These are phyloP conservation scores for Rhodotorula babjevae DNA, from an alignment of 768 basidiomycete genomes.

Conservation along the genomic window DNA sequence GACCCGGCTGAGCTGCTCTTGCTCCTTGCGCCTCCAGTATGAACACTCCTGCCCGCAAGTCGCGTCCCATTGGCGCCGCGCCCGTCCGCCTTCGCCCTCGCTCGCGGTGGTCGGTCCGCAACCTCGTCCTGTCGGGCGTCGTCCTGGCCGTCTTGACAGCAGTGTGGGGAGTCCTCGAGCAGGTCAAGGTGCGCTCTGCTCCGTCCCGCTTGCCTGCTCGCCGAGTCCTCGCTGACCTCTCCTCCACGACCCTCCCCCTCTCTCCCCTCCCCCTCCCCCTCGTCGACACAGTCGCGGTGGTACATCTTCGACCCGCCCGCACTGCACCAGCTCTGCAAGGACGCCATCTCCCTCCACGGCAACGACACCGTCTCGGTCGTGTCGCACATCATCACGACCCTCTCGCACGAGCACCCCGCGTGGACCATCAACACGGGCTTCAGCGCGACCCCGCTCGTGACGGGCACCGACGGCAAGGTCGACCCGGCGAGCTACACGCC, in stretches of 20 bases:
- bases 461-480: neutral
- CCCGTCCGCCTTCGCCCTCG: conserved; percentile 12
- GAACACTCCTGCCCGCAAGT: conserved; percentile 6
- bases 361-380: conserved; percentile 69
- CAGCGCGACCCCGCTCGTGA: conserved; percentile 52
- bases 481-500: conserved; percentile 29
- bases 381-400: conserved; percentile 71
- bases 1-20: neutral
- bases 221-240: neutral
- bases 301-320: conserved; percentile 73
- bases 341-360: conserved; percentile 62
- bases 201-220: too few relatives aligned
- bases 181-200: conserved; percentile 36
- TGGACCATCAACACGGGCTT: conserved; percentile 49
- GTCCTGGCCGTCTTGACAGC: conserved; percentile 15
- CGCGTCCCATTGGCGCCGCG: neutral
- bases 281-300: conserved; percentile 63
- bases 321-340: conserved; percentile 68
- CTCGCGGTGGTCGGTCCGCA: conserved; percentile 8
- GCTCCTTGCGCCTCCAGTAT: neutral
- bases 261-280: too few relatives aligned
- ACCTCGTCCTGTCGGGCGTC: conserved; percentile 17
- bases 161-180: conserved; percentile 30
- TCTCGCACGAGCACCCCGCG: conserved; percentile 66
- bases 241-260: neutral